Conservation (phyloP, 345 rosid genomes). For the Eucalyptus shirleyi region DNA sequence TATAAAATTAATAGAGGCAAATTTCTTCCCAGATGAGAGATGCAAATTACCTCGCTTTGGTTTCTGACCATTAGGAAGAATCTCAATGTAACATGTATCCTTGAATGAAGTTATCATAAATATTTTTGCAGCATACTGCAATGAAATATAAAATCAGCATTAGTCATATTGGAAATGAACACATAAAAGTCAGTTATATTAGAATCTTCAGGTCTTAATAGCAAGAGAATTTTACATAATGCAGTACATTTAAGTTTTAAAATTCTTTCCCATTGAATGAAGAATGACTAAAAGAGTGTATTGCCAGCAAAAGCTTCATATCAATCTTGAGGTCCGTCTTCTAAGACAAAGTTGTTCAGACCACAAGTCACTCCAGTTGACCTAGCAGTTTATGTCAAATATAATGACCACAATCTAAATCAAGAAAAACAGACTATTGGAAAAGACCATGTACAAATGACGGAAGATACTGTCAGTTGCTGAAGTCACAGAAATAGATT, state of each 20-base stretch:
- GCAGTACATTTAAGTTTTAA: not conserved
- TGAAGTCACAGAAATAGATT: not conserved
- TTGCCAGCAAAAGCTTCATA: not conserved
- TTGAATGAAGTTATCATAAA: constrained; percentile 78
- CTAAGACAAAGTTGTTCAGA: not conserved
- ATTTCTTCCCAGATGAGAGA: not conserved
- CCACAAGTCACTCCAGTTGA: not conserved
- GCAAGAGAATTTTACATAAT: not conserved
- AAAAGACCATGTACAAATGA: not conserved
- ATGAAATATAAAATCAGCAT: not conserved
- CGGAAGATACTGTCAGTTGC: not conserved
- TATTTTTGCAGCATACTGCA: constrained; percentile 72
- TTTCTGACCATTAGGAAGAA: constrained; percentile 57
- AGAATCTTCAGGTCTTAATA: not conserved
- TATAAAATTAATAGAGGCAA: not conserved
- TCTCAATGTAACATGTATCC: constrained; percentile 83
- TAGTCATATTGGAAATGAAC: not conserved
- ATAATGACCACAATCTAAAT: not conserved
- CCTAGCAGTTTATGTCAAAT: not conserved
- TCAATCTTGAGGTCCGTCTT: not conserved
- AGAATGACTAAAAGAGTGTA: not conserved
- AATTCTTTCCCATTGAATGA: not conserved
- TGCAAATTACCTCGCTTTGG: constrained; percentile 44
- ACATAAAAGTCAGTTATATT: not conserved
- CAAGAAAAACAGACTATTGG: not conserved